Percentiles rank a stretch among this genome's conserved stretches.
Evolutionary conservation across 495 filamentous ascomycete genomes (phyloP).

Genomic region (Hapsidospora chrysogenum): DNA sequence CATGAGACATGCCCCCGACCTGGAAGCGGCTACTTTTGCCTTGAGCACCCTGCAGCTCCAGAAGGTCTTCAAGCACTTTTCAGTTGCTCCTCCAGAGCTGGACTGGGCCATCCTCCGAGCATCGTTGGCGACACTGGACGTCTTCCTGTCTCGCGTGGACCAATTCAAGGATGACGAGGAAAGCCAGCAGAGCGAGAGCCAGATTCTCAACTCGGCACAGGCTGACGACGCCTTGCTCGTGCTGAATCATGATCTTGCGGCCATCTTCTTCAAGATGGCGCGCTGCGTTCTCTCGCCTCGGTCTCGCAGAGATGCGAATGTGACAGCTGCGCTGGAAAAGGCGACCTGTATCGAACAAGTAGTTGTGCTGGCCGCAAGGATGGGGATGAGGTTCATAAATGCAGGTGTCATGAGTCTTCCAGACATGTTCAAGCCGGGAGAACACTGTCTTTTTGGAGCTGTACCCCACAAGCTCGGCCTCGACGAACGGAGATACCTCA

Average conservation of each 20-base stretch:
- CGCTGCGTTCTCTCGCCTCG: slow-evolving; percentile 12
- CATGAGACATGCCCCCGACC: slow-evolving; percentile 15
- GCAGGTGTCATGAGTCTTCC: slow-evolving; percentile 19
- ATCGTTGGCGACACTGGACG: slow-evolving; percentile 19
- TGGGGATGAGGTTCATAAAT: slow-evolving; percentile 22
- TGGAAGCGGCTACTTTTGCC: slow-evolving; percentile 18
- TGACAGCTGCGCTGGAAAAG: slow-evolving; percentile 6
- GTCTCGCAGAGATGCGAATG: neutral
- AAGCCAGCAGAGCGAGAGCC: slow-evolving; percentile 8
- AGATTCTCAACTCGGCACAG: slow-evolving; percentile 12
- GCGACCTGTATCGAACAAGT: slow-evolving; percentile 19
- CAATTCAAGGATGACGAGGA: slow-evolving; percentile 17
- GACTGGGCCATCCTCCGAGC: slow-evolving; percentile 25
- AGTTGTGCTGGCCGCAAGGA: slow-evolving; percentile 17
- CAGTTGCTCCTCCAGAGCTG: slow-evolving; percentile 16
- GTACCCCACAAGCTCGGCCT: slow-evolving; percentile 12
- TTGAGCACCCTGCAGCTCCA: slow-evolving; percentile 8
- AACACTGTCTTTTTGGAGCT: slow-evolving; percentile 19
- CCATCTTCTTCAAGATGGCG: slow-evolving; percentile 22
- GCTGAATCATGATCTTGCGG: slow-evolving; percentile 20
- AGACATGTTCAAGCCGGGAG: slow-evolving; percentile 20
- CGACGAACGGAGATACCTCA: slow-evolving; percentile 15
- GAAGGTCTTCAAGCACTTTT: slow-evolving; percentile 19
- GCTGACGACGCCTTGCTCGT: slow-evolving; percentile 26
- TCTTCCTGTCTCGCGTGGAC: slow-evolving; percentile 20